A percentile compares a stretch with the other conserved stretches of the same genome.
Evolutionary conservation across 768 basidiomycete species (phyloP).

Genomic region (Trametes elegans): DNA sequence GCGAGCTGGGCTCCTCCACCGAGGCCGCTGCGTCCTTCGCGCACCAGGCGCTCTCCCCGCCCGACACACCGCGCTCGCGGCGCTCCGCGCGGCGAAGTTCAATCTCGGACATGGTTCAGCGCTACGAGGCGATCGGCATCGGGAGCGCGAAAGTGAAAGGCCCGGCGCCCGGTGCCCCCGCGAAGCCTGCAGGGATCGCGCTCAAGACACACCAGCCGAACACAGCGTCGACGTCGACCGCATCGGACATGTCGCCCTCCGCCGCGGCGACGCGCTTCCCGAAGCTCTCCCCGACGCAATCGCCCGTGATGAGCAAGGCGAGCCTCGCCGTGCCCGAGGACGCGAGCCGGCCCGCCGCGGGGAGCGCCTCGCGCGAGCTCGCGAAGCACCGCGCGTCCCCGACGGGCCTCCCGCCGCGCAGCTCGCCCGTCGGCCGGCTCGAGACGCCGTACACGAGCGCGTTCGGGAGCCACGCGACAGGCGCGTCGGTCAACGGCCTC

Average conservation of each 20-base stretch:
- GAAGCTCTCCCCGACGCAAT: slow-evolving; percentile 26
- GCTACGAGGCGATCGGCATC: slow-evolving; percentile 65
- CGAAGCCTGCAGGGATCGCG: slow-evolving; percentile 33
- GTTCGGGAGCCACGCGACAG: slow-evolving; percentile 19
- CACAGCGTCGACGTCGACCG: neutral
- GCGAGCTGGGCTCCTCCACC: slow-evolving; percentile 38
- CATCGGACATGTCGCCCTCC: slow-evolving; percentile 23
- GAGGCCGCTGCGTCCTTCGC: slow-evolving; percentile 28
- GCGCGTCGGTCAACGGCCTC: slow-evolving; percentile 21
- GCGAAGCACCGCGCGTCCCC: slow-evolving; percentile 12
- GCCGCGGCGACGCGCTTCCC: slow-evolving; percentile 29
- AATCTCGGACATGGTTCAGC: slow-evolving; percentile 84
- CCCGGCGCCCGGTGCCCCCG: slow-evolving; percentile 14
- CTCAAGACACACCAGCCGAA: slow-evolving; percentile 20
- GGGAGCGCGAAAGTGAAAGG: neutral
- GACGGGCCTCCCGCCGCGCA: slow-evolving; percentile 24
- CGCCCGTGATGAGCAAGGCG: slow-evolving; percentile 23
- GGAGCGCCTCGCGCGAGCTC: slow-evolving; percentile 14
- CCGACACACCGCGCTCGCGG: slow-evolving; percentile 46
- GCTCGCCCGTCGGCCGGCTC: slow-evolving; percentile 25
- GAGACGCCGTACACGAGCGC: slow-evolving; percentile 24
- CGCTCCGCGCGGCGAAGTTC: slow-evolving; percentile 59
- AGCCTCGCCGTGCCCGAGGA: slow-evolving; percentile 23
- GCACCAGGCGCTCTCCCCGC: slow-evolving; percentile 34
- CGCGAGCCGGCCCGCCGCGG: neutral